Percentiles rank a stretch among this genome's conserved stretches.
phyloP scores from a whole-genome alignment of 257 asterid species.

The Jacaranda copaia region DNA sequence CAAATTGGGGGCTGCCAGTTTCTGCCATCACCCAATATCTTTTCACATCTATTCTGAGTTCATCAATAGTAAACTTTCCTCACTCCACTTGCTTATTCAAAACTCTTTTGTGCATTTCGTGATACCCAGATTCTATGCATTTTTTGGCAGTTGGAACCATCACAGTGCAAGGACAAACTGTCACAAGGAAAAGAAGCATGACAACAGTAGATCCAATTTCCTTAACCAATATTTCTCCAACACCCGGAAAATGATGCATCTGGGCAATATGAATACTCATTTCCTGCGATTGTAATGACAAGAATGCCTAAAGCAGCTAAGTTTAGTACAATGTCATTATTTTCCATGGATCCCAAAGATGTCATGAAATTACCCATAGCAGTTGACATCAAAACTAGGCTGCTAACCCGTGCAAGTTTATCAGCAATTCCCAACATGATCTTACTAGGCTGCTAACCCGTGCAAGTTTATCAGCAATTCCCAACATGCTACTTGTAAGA shows the following conservation, averaged over 20 bases:
- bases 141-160: slow-evolving; percentile 30
- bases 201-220: not conserved
- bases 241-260: not conserved
- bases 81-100: slow-evolving; percentile 1
- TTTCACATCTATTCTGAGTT: slow-evolving; percentile 29
- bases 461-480: not conserved
- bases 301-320: slow-evolving; percentile 21
- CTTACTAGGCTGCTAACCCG: slow-evolving; percentile 30
- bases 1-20: slow-evolving; percentile 45
- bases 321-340: slow-evolving; percentile 30
- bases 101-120: slow-evolving; percentile 20
- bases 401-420: slow-evolving; percentile 18
- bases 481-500: slow-evolving; percentile 18
- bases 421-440: not conserved
- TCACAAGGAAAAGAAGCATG: slow-evolving; percentile 26
- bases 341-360: slow-evolving; percentile 36
- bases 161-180: not conserved
- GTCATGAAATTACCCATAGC: slow-evolving; percentile 29
- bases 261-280: slow-evolving; percentile 26
- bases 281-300: slow-evolving; percentile 23
- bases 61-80: slow-evolving; percentile 7
- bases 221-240: not conserved
- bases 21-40: slow-evolving; percentile 47
- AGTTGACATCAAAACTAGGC: slow-evolving; percentile 28
- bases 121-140: slow-evolving; percentile 30